These are phyloP conservation scores for Helotiales sp. DNA, from an alignment of 2,329 filamentous ascomycete species.

Conservation along the genomic window DNA sequence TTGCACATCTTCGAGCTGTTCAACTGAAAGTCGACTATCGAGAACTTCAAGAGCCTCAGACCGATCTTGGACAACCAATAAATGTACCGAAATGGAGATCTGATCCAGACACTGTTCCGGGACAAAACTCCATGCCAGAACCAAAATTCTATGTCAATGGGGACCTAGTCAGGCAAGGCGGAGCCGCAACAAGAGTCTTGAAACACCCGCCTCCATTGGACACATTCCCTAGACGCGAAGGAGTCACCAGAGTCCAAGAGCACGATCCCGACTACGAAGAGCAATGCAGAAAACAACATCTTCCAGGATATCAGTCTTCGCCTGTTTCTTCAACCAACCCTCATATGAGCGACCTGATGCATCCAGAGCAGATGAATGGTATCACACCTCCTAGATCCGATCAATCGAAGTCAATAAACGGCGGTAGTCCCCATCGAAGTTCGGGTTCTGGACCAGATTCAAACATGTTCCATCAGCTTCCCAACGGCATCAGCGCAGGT, in stretches of 20 bases:
- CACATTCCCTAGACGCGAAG: constrained; percentile 58
- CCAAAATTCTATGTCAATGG: constrained; percentile 65
- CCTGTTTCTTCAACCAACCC: constrained; percentile 23
- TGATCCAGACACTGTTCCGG: constrained; percentile 60
- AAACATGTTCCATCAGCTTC: constrained; percentile 10
- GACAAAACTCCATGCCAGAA: constrained; percentile 59
- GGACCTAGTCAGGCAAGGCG: constrained; percentile 56
- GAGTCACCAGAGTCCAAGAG: constrained; percentile 57
- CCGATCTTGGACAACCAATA: constrained; percentile 21
- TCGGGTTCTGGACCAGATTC: constrained; percentile 22
- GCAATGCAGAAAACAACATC: constrained; percentile 62
- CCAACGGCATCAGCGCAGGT: constrained; percentile 18
- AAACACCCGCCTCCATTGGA: constrained; percentile 55
- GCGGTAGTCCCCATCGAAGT: constrained; percentile 34
- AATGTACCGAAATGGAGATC: constrained; percentile 57
- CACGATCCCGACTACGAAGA: constrained; percentile 62
- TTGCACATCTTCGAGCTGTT: constrained; percentile 62
- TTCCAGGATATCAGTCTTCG: constrained; percentile 38
- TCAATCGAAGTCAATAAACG: constrained; percentile 40
- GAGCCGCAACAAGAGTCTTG: constrained; percentile 54
- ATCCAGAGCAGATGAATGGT: constrained; percentile 34
- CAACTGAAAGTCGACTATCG: constrained; percentile 63
- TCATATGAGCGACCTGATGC: constrained; percentile 17
- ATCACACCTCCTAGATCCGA: constrained; percentile 42
- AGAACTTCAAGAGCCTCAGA: constrained; percentile 46